Percentiles rank a stretch among this genome's conserved stretches.
Conservation (phyloP, 2,329 filamentous ascomycete genomes). For the Scedosporium aurantiacum region DNA sequence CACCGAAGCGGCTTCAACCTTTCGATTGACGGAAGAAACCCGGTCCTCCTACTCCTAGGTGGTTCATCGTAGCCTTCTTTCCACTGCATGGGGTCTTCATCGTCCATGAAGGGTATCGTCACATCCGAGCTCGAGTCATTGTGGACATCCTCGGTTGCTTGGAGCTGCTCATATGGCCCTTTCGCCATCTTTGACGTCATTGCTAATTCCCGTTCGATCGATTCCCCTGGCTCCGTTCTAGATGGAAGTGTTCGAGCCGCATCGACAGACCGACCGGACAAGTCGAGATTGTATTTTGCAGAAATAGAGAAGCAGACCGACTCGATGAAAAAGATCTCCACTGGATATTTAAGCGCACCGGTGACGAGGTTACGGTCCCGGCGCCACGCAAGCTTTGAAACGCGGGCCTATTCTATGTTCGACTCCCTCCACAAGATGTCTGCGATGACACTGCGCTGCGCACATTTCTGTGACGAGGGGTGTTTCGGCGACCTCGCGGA, state of each 20-base stretch:
- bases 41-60: background rate
- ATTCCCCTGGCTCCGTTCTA: too few relatives aligned
- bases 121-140: background rate
- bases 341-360: background rate
- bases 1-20: constrained; percentile 10
- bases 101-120: constrained; percentile 2
- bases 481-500: background rate
- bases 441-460: background rate
- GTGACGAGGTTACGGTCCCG: background rate
- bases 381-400: background rate
- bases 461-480: constrained; percentile 1
- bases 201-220: too few relatives aligned
- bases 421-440: background rate
- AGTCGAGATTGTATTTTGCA: too few relatives aligned
- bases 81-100: background rate
- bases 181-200: background rate
- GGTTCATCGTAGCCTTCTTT: background rate
- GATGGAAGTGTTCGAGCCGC: too few relatives aligned
- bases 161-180: constrained; percentile 2
- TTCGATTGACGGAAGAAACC: background rate
- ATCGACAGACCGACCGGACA: too few relatives aligned
- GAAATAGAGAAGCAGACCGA: too few relatives aligned
- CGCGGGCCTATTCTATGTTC: background rate
- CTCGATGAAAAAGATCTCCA: too few relatives aligned
- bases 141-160: background rate